Percentiles rank a stretch among this genome's conserved stretches.
These are phyloP conservation scores for Bipolaris bicolor DNA, from an alignment of 2,329 filamentous ascomycete species.

Conservation along the genomic window DNA sequence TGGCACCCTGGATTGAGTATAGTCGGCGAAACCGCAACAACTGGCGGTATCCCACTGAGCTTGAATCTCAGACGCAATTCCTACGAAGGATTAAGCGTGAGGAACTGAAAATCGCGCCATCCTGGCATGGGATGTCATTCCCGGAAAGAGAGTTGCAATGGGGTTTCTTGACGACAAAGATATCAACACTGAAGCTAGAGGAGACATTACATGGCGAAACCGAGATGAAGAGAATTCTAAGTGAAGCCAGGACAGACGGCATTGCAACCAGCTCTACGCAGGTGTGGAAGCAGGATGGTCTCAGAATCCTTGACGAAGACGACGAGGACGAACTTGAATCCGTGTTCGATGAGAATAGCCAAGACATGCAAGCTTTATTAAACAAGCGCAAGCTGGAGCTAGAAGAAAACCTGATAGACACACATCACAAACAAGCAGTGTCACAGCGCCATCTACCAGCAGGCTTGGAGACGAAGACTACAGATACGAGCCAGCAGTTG, in stretches of 20 bases:
- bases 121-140: conserved; percentile 52
- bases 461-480: background rate
- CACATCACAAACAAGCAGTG: background rate
- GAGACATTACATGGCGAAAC: conserved; percentile 52
- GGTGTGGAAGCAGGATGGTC: conserved; percentile 57
- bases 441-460: background rate
- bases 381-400: conserved; percentile 46
- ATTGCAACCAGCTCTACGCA: conserved; percentile 51
- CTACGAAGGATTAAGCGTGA: conserved; percentile 46
- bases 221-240: conserved; percentile 45
- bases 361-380: conserved; percentile 48
- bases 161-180: conserved; percentile 55
- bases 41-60: conserved; percentile 24
- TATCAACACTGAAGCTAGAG: conserved; percentile 47
- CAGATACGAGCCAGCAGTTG: background rate
- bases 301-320: conserved; percentile 55
- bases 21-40: conserved; percentile 17
- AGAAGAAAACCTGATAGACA: conserved; percentile 20
- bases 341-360: conserved; percentile 22
- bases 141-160: conserved; percentile 54
- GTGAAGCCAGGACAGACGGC: conserved; percentile 38
- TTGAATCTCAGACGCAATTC: conserved; percentile 41
- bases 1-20: conserved; percentile 56
- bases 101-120: conserved; percentile 33
- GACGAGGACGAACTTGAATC: conserved; percentile 40